These are phyloP conservation scores for Jaltomata sinuosa DNA, from an alignment of 257 asterid genomes.

Conservation along the genomic window DNA sequence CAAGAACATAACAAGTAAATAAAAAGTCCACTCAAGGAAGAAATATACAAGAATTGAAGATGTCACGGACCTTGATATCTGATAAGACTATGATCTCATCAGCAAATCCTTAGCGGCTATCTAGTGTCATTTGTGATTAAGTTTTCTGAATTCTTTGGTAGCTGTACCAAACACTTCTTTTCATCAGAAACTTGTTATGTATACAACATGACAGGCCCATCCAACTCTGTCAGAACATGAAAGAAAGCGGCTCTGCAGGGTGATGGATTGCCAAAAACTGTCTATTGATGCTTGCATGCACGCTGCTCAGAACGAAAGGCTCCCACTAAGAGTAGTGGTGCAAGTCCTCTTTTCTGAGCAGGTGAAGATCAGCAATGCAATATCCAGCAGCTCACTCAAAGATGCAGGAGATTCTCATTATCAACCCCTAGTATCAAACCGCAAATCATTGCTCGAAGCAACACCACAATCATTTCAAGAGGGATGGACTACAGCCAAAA, in stretches of 20 bases:
- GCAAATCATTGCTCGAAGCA: conserved; percentile 72
- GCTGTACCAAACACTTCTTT: neutral
- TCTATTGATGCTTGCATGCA: conserved; percentile 97
- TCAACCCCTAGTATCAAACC: conserved; percentile 58
- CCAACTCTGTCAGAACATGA: conserved; percentile 80
- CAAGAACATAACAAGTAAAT: neutral
- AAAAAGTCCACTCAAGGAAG: neutral
- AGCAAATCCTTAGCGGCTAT: neutral
- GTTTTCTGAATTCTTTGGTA: neutral
- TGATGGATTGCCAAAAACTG: conserved; percentile 94
- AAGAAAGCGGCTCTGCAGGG: conserved; percentile 82
- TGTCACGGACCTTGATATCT: neutral
- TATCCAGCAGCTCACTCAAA: conserved; percentile 49
- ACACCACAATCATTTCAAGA: conserved; percentile 94
- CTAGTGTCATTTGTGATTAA: no score
- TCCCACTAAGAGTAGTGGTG: conserved; percentile 78
- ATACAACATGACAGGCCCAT: conserved; percentile 51
- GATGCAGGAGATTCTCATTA: conserved; percentile 52
- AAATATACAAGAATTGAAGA: neutral
- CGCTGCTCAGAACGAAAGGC: conserved; percentile 92
- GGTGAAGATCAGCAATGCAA: conserved; percentile 78
- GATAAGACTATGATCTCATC: neutral
- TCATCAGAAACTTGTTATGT: neutral
- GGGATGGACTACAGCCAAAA: conserved; percentile 92
- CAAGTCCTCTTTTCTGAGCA: conserved; percentile 94